Evolutionary conservation across 2,329 filamentous ascomycete species (phyloP), one percentile per base, ranked within the genome.

Genomic region (Ophiostoma angusticollis): DNA sequence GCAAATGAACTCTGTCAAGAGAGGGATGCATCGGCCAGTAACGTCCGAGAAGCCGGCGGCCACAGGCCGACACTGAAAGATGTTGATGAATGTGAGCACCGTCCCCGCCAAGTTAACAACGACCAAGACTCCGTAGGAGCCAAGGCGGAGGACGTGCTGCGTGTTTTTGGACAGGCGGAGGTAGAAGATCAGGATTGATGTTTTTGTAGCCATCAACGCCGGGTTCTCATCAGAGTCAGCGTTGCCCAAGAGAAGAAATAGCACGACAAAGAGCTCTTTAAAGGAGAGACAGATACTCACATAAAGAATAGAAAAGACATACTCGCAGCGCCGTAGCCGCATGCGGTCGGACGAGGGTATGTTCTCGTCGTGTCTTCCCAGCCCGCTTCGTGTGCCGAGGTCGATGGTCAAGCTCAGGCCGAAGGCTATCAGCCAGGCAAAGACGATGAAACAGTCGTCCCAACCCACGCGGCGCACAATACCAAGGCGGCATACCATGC

Each of bases 151-250:
- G 35, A 87, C 66, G 46, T 75, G 74, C 48, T 93, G 77, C 0
- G 74, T 78, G 43, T 84, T 82, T 50, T 79, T 80, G 19, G 84
- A 83, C 34, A 95, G 68, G 29, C 80, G 79, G 35, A 95, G 68
- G 60, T 93, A 95, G 58, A 95, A 95, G 38, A 91, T 70, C 42
- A 95, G 68, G 50, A 95, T 84, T n/a, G 85, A 93, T 0, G 84
- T 86, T 61, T 95, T 95, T 36, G 84, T 85, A 3, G 81, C 78
- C 84, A 93, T 93, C 40, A 94, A 67, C 4, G 84, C 80, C 11
- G 86, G 86, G 54, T 94, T 93, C 78, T 87, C 51, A n/a, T 25
- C 5, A 12, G 5, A 5, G 29, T 32, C 6, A 33, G 22, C 9
- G 23, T 21, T 16, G 13, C 3, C 17, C 19, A 39, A 51, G n/a